Evolutionary conservation across 768 basidiomycete species (phyloP).

Genomic region (Suillus hirtellus): DNA sequence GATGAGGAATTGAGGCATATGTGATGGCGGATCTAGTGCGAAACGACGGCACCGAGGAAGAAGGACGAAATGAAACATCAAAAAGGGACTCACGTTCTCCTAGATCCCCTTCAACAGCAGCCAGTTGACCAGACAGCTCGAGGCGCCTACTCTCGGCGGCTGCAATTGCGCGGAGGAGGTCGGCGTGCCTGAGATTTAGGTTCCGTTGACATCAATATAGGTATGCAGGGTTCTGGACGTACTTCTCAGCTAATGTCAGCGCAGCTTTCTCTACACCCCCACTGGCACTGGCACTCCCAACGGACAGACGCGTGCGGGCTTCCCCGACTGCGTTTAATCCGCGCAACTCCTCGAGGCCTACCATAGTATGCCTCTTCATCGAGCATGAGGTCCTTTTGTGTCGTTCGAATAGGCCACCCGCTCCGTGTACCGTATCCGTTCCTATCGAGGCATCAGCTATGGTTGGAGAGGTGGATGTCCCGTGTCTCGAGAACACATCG

Average conservation of each 20-base stretch:
- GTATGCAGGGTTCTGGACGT: constrained; percentile 25
- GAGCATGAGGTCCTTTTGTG: constrained; percentile 1
- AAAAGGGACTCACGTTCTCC: constrained; percentile 47
- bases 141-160: constrained; percentile 86
- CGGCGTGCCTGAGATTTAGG: constrained; percentile 62
- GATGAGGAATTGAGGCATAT: not conserved
- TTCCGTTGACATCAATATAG: constrained; percentile 1
- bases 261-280: constrained; percentile 35
- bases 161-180: constrained; percentile 80
- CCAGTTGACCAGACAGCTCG: constrained; percentile 75
- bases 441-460: not conserved
- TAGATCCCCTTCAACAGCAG: constrained; percentile 71
- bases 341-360: not conserved
- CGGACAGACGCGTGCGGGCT: no score
- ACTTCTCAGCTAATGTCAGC: constrained; percentile 74
- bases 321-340: not conserved
- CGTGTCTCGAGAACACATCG: constrained; percentile 6
- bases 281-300: not conserved
- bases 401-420: not conserved
- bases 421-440: not conserved
- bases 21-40: constrained; percentile 6
- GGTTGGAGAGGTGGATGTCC: not conserved
- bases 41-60: not conserved
- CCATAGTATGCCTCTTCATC: constrained; percentile 6
- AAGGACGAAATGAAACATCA: not conserved